These are phyloP conservation scores for Talaromyces trachyspermus DNA, from an alignment of 495 filamentous ascomycete genomes.

Conservation along the genomic window DNA sequence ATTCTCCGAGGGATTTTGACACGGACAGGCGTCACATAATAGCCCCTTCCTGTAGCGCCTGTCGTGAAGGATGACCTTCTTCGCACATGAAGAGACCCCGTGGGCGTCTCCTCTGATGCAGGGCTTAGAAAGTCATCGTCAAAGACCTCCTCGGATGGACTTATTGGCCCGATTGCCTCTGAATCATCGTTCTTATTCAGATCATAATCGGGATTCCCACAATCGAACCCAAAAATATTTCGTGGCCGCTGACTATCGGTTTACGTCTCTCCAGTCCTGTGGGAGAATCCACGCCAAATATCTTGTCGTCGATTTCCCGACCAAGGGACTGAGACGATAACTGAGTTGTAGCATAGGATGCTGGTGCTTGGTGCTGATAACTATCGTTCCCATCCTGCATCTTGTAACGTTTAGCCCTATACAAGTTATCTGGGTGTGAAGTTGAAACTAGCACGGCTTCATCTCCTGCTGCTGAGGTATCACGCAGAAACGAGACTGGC, in stretches of 20 bases:
- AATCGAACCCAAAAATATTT: slow-evolving; percentile 51
- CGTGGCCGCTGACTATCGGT: slow-evolving; percentile 3
- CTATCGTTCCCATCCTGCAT: not conserved
- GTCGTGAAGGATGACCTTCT: slow-evolving; percentile 42
- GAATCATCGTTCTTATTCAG: slow-evolving; percentile 63
- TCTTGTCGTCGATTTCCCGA: slow-evolving; percentile 11
- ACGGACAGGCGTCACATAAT: slow-evolving; percentile 61
- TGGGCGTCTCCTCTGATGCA: slow-evolving; percentile 10
- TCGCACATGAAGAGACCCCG: slow-evolving; percentile 42
- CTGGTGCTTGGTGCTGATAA: slow-evolving; percentile 7
- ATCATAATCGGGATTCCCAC: slow-evolving; percentile 61
- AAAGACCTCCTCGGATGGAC: slow-evolving; percentile 18
- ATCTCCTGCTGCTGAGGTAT: slow-evolving; percentile 21
- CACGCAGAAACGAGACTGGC: slow-evolving; percentile 31
- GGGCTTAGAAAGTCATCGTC: slow-evolving; percentile 6
- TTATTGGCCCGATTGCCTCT: slow-evolving; percentile 33
- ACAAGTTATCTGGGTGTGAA: not conserved
- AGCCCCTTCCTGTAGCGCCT: slow-evolving; percentile 48
- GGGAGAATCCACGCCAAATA: not conserved
- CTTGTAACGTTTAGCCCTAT: slow-evolving; percentile 1
- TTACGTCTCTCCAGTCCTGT: not conserved
- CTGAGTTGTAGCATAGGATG: slow-evolving; percentile 8
- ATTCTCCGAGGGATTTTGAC: slow-evolving; percentile 60
- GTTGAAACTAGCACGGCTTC: too few relatives aligned
- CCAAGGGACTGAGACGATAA: not conserved